These are phyloP conservation scores for Globisporangium spiculum DNA, from an alignment of 352 stramenopile species.

Conservation along the genomic window DNA sequence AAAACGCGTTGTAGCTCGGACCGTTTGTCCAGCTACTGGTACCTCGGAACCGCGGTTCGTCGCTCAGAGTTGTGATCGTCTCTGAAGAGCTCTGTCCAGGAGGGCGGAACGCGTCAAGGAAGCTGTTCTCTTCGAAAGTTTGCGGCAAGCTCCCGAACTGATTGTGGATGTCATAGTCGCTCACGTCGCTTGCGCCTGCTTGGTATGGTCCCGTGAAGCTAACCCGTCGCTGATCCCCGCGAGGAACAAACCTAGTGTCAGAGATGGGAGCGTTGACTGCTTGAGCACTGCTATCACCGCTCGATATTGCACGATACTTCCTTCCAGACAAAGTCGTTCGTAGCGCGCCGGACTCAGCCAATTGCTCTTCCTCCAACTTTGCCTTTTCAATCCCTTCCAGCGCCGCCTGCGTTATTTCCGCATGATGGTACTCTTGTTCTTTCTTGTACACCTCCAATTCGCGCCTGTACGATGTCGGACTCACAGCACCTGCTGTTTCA, in stretches of 20 bases:
- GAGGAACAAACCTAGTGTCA: conserved; percentile 9
- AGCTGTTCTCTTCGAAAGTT: conserved; percentile 17
- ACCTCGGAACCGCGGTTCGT: conserved; percentile 9
- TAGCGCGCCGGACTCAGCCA: not conserved
- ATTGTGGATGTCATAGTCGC: conserved; percentile 15
- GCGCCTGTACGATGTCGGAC: conserved; percentile 13
- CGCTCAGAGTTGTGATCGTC: conserved; percentile 13
- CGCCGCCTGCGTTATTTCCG: conserved; percentile 10
- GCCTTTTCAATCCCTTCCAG: conserved; percentile 15
- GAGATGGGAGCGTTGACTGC: not conserved
- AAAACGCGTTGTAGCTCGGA: conserved; percentile 46
- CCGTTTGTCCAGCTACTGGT: not conserved
- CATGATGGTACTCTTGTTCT: conserved; percentile 15
- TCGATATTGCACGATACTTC: conserved; percentile 10
- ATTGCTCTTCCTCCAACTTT: conserved; percentile 7
- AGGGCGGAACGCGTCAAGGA: conserved; percentile 8
- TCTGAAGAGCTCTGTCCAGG: conserved; percentile 19
- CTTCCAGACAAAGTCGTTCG: not conserved
- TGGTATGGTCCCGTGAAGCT: conserved; percentile 17
- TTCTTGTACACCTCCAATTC: conserved; percentile 12
- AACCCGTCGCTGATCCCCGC: conserved; percentile 10
- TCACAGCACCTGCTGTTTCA: conserved; percentile 1
- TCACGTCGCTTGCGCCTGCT: conserved; percentile 13
- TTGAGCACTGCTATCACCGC: not conserved
- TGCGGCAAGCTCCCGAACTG: conserved; percentile 13